Evolutionary conservation across 1,284 basidiomycete species (phyloP).

Genomic region (Apiotrichum mycotoxinovorans): DNA sequence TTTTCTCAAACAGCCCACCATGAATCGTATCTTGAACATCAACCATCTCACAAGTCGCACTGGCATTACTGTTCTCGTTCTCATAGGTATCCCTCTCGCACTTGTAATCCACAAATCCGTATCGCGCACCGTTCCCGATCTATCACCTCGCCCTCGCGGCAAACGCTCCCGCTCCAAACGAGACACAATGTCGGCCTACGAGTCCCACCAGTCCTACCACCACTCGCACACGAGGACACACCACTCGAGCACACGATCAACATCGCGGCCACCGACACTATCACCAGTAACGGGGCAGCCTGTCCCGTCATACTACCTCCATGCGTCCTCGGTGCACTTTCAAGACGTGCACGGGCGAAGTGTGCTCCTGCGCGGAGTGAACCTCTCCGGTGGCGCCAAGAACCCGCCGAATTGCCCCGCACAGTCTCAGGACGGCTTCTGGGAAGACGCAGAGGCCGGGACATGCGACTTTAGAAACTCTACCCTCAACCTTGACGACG

Average conservation of each 20-base stretch:
- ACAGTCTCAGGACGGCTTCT: slow-evolving; percentile 71
- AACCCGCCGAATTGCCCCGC: slow-evolving; percentile 70
- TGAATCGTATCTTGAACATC: too few species aligned
- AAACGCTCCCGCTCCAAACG: neutral
- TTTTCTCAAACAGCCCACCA: too few species aligned
- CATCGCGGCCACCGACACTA: slow-evolving; percentile 44
- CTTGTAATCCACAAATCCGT: neutral
- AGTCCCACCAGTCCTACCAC: neutral
- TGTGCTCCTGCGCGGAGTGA: slow-evolving; percentile 83
- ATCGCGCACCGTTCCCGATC: neutral
- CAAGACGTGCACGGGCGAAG: slow-evolving; percentile 79
- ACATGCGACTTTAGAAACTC: slow-evolving; percentile 65
- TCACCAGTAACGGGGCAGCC: slow-evolving; percentile 68
- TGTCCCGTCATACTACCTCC: slow-evolving; percentile 52
- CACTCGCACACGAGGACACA: neutral
- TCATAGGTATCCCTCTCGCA: neutral
- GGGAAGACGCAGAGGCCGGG: slow-evolving; percentile 79
- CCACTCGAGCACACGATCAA: neutral
- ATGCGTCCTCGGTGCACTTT: slow-evolving; percentile 70
- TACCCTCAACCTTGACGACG: slow-evolving; percentile 66
- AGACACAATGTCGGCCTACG: neutral
- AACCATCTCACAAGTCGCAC: too few species aligned
- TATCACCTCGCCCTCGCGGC: neutral
- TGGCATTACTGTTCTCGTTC: neutral
- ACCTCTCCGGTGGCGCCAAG: slow-evolving; percentile 85